phyloP scores from a whole-genome alignment of 768 basidiomycete genomes.

The Suillus occidentalis region DNA sequence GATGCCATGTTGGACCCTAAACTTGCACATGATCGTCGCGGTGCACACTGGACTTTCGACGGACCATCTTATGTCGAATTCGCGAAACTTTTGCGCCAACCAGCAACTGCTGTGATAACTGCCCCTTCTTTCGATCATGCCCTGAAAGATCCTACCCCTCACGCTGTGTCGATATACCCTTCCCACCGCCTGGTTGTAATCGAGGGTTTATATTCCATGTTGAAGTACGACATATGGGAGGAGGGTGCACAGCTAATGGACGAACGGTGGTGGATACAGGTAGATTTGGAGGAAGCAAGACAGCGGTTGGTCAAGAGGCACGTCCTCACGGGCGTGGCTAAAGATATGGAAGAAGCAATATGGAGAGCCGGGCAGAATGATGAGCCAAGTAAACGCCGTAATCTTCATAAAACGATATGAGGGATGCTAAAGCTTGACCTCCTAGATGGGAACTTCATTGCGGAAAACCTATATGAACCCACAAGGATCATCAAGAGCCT shows the following conservation, averaged over 20 bases:
- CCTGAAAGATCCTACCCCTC: slow-evolving; percentile 76
- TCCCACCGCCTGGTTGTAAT: slow-evolving; percentile 78
- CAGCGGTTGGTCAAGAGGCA: slow-evolving; percentile 69
- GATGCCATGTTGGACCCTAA: slow-evolving; percentile 74
- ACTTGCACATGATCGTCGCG: slow-evolving; percentile 76
- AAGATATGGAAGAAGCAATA: slow-evolving; percentile 58
- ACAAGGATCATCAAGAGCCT: slow-evolving; percentile 43
- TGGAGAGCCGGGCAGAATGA: slow-evolving; percentile 80
- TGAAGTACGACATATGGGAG: slow-evolving; percentile 73
- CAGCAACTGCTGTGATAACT: slow-evolving; percentile 37
- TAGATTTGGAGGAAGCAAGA: slow-evolving; percentile 56
- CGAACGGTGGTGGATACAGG: slow-evolving; percentile 74
- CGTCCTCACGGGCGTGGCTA: slow-evolving; percentile 74
- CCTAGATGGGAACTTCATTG: slow-evolving; percentile 45
- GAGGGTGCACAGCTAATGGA: slow-evolving; percentile 65
- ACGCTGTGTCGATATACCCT: slow-evolving; percentile 56
- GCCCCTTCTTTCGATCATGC: slow-evolving; percentile 90
- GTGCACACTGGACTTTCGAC: slow-evolving; percentile 92
- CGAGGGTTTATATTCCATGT: slow-evolving; percentile 87
- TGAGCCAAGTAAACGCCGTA: slow-evolving; percentile 59
- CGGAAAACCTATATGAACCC: slow-evolving; percentile 38
- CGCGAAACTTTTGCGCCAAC: slow-evolving; percentile 51
- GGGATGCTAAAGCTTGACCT: slow-evolving; percentile 10
- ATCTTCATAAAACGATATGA: neutral
- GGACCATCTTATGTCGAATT: slow-evolving; percentile 69